Conservation (phyloP, 805 yeast genomes). For the Ogataea angusta region DNA sequence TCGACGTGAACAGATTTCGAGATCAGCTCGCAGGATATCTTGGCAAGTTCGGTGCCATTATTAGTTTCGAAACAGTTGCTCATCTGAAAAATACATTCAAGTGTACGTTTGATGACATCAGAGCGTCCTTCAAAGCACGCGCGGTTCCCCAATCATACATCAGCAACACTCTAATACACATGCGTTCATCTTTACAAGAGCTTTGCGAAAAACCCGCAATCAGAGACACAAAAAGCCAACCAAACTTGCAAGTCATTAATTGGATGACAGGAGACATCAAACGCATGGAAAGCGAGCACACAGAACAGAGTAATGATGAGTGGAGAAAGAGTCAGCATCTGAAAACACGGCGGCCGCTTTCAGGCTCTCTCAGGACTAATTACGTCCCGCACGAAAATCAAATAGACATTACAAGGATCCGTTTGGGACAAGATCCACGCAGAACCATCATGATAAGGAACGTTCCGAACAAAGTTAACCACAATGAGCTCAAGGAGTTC, state of each 20-base stretch:
- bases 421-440: conserved; percentile 40
- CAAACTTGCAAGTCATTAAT: conserved; percentile 10
- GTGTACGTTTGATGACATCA: conserved; percentile 35
- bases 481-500: conserved; percentile 42
- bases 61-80: conserved; percentile 13
- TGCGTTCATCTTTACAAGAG: conserved; percentile 26
- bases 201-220: conserved; percentile 11
- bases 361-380: conserved; percentile 23
- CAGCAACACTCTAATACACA: conserved; percentile 12
- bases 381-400: conserved; percentile 33
- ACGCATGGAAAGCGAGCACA: not conserved
- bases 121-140: conserved; percentile 33
- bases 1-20: conserved; percentile 8
- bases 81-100: conserved; percentile 15
- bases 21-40: conserved; percentile 19
- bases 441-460: conserved; percentile 52
- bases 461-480: conserved; percentile 50
- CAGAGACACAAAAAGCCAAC: not conserved
- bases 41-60: conserved; percentile 25
- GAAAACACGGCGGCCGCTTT: conserved; percentile 22
- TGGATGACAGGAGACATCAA: conserved; percentile 19
- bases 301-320: conserved; percentile 17
- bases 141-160: conserved; percentile 12
- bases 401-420: conserved; percentile 40
- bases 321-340: conserved; percentile 24